These are phyloP conservation scores for Syzygium syzygioides DNA, from an alignment of 441 rosid genomes.

Conservation along the genomic window DNA sequence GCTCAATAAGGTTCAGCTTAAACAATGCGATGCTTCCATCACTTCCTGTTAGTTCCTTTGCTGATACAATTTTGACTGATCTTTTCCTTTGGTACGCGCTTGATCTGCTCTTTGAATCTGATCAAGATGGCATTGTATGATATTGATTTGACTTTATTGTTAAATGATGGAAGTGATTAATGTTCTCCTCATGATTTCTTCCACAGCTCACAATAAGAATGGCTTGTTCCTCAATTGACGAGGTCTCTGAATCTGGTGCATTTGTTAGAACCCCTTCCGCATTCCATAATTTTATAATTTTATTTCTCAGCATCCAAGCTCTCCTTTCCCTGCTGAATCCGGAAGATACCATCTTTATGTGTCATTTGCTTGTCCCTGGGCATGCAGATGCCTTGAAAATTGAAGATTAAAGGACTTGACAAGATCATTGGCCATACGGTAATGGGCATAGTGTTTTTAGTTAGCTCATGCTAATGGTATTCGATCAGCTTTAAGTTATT, in stretches of 20 bases:
- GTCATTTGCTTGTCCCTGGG: conserved; percentile 98
- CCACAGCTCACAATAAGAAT: conserved; percentile 26
- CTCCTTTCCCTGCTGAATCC: conserved; percentile 67
- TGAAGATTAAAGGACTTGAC: conserved; percentile 84
- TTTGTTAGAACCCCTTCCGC: conserved; percentile 73
- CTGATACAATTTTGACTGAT: neutral
- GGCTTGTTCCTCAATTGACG: conserved; percentile 74
- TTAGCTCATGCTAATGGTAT: neutral
- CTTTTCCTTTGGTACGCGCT: neutral
- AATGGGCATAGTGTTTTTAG: neutral
- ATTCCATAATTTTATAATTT: conserved; percentile 52
- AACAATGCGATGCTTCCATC: neutral
- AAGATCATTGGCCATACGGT: conserved; percentile 71
- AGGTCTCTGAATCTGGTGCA: conserved; percentile 67
- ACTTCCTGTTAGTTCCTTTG: neutral
- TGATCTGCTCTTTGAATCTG: neutral
- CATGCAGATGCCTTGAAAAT: conserved; percentile 74
- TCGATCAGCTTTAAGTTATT: neutral
- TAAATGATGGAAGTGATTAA: neutral
- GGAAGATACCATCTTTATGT: conserved; percentile 89
- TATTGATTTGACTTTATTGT: neutral
- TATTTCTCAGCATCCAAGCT: conserved; percentile 48
- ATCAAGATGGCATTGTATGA: neutral
- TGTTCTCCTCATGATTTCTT: neutral
- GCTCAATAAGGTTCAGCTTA: neutral